Evolutionary conservation across 306 rosid species (phyloP), one percentile per base, ranked within the genome.

Genomic region (Inga laurina): DNA sequence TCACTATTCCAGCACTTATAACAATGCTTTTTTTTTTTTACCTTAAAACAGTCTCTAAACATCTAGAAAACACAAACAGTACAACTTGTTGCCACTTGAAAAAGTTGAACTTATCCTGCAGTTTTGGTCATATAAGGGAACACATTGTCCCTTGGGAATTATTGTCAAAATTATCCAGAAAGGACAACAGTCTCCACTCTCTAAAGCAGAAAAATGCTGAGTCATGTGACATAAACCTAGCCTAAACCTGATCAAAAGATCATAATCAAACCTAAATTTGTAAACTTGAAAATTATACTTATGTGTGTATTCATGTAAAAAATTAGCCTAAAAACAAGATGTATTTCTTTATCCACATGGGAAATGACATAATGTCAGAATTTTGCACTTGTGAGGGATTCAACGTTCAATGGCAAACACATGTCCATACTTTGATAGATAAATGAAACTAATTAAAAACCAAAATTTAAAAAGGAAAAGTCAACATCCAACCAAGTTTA

Each of bases 91-190:
- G 34, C 37, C 19, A 56, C 41, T 35, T 27, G 65, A 56, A 73
- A 76, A 51, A 69, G 5, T 80, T 71, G 81, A 86, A 76, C 69
- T 77, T 27, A 72, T 61, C 79, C 72, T 15, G 30, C 52, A 73
- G 74, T 73, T 54, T 43, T 62, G 49, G 78, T 64, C 77, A n/a
- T 76, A 44, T 8, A 56, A 71, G 83, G 21, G 67, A 73, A 74
- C 44, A 43, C 65, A 41, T 22, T 30, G 43, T 67, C 74, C 72
- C 15, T 10, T 30, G 18, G 62, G 67, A 30, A 14, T 22, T 61
- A 68, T 6, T 22, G 61, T 34, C 45, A 54, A 44, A 34, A 45
- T 27, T 78, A 44, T 66, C 80, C 78, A 54, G 61, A 13, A 24
- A 59, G 7, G 51, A 65, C 76, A 59, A 48, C 67, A 56, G 19